Conservation (phyloP, 805 yeast species). For the Nakazawaea peltata region DNA sequence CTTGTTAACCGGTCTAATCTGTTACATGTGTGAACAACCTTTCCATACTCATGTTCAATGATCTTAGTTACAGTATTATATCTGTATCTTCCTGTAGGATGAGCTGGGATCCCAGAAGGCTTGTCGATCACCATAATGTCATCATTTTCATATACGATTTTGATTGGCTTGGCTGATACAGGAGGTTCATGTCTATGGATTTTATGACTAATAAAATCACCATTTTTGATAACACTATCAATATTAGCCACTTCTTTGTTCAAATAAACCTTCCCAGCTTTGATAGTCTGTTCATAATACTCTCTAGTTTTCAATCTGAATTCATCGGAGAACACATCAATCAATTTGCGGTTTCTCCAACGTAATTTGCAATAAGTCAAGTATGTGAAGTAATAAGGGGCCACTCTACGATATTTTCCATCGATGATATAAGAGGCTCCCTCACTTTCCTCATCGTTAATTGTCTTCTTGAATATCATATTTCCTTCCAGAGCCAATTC, state of each 20-base stretch:
- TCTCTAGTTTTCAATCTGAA: slow-evolving; percentile 71
- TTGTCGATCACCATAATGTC: slow-evolving; percentile 79
- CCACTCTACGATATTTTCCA: slow-evolving; percentile 60
- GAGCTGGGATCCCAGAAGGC: slow-evolving; percentile 93
- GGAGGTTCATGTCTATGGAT: slow-evolving; percentile 90
- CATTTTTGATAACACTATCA: slow-evolving; percentile 66
- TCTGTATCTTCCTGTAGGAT: slow-evolving; percentile 85
- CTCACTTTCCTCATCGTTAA: slow-evolving; percentile 49
- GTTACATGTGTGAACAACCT: slow-evolving; percentile 74
- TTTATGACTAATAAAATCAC: slow-evolving; percentile 73
- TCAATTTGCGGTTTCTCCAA: slow-evolving; percentile 78
- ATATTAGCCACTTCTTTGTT: slow-evolving; percentile 56
- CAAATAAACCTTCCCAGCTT: slow-evolving; percentile 65
- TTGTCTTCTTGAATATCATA: slow-evolving; percentile 17
- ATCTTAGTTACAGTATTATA: slow-evolving; percentile 71
- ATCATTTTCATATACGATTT: slow-evolving; percentile 67
- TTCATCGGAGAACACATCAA: slow-evolving; percentile 78
- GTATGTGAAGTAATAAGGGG: slow-evolving; percentile 85
- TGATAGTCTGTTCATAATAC: slow-evolving; percentile 50
- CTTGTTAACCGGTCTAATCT: slow-evolving; percentile 86
- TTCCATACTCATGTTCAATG: slow-evolving; percentile 60
- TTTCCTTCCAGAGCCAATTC: slow-evolving; percentile 29
- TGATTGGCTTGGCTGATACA: slow-evolving; percentile 51
- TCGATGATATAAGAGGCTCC: slow-evolving; percentile 49
- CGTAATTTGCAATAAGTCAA: slow-evolving; percentile 85